Evolutionary conservation across 805 yeast species (phyloP).

Genomic region (Teunomyces pallodes): DNA sequence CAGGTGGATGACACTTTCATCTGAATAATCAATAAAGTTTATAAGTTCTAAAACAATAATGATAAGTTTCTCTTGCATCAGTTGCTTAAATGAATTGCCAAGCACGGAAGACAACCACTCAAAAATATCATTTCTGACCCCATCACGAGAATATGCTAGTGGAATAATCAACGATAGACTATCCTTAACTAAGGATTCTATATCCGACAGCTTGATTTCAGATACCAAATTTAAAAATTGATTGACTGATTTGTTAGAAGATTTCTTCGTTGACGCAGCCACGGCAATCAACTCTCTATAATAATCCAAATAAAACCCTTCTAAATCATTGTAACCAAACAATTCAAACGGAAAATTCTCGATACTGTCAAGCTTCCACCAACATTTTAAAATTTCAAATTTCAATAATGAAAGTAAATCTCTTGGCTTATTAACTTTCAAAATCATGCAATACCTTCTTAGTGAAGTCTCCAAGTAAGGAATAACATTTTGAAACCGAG

Average conservation of each 20-base stretch:
- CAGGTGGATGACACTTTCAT: slow-evolving; percentile 18
- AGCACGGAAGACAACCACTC: slow-evolving; percentile 12
- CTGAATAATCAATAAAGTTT: slow-evolving; percentile 37
- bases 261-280: slow-evolving; percentile 18
- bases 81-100: slow-evolving; percentile 18
- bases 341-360: slow-evolving; percentile 38
- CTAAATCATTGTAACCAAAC: slow-evolving; percentile 32
- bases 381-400: slow-evolving; percentile 39
- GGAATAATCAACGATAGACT: slow-evolving; percentile 42
- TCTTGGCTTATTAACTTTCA: slow-evolving; percentile 10
- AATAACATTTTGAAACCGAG: slow-evolving; percentile 26
- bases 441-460: slow-evolving; percentile 15
- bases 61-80: slow-evolving; percentile 22
- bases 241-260: neutral
- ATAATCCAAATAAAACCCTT: slow-evolving; percentile 32
- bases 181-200: slow-evolving; percentile 22
- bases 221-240: slow-evolving; percentile 13
- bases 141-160: slow-evolving; percentile 40
- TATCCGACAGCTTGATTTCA: slow-evolving; percentile 11
- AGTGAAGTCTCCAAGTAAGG: slow-evolving; percentile 30
- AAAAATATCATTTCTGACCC: slow-evolving; percentile 33
- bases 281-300: slow-evolving; percentile 41
- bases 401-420: slow-evolving; percentile 29
- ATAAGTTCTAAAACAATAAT: slow-evolving; percentile 38
- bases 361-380: slow-evolving; percentile 39